A percentile compares a stretch with the other conserved stretches of the same genome.
Evolutionary conservation across 164 flowering plant species (phyloP).

Genomic region (Amborella trichopoda): DNA sequence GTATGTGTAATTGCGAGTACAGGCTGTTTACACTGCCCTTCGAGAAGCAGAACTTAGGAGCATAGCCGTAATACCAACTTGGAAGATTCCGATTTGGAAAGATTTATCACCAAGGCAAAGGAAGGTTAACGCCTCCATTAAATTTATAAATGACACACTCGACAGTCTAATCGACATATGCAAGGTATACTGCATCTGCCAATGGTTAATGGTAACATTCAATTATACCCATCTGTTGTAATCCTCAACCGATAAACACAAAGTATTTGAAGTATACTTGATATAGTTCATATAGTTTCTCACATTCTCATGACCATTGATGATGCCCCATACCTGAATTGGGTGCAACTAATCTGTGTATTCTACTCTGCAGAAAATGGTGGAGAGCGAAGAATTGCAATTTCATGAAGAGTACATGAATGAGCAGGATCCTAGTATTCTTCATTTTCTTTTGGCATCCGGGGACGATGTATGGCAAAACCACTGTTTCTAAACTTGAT

Average conservation of each 20-base stretch:
- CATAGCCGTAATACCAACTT: constrained; percentile 67
- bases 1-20: constrained; percentile 7
- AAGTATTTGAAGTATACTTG: too few relatives aligned
- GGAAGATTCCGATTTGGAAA: constrained; percentile 98
- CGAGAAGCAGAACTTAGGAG: constrained; percentile 96
- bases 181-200: constrained; percentile 40
- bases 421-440: constrained; percentile 95
- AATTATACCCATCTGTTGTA: too few relatives aligned
- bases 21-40: constrained; percentile 94
- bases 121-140: constrained; percentile 70
- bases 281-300: too few relatives aligned
- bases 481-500: background rate
- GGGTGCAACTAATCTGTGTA: too few relatives aligned
- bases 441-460: constrained; percentile 93
- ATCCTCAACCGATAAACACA: too few relatives aligned
- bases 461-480: constrained; percentile 74
- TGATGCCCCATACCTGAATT: too few relatives aligned
- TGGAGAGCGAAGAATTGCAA: constrained; percentile 84
- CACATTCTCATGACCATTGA: too few relatives aligned
- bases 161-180: constrained; percentile 78
- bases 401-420: constrained; percentile 93
- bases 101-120: constrained; percentile 79
- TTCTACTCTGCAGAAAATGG: constrained; percentile 59
- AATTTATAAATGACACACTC: constrained; percentile 60
- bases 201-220: background rate